Conservation (phyloP, 23 red algal species). For the Pyropia yezoensis region DNA sequence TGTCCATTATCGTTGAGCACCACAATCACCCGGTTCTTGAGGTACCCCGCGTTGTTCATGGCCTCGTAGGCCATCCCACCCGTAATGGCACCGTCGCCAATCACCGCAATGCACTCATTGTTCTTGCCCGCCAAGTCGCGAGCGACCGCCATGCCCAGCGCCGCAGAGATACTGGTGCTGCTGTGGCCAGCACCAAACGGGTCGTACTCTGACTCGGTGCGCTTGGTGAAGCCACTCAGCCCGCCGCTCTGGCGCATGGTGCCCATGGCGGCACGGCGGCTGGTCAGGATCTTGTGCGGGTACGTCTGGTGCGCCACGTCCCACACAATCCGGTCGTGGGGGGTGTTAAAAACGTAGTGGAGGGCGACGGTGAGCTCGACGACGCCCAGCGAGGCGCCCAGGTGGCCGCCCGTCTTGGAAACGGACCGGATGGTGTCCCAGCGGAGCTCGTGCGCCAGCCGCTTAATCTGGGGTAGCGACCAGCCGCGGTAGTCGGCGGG, state of each 20-base stretch:
- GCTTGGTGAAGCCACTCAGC: constrained; percentile 84
- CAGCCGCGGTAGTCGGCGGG: constrained; percentile 54
- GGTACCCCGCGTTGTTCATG: constrained; percentile 93
- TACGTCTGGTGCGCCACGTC: constrained; percentile 97
- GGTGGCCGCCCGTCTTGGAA: constrained; percentile 82
- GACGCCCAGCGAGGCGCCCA: constrained; percentile 90
- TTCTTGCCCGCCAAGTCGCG: constrained; percentile 69
- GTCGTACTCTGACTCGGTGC: constrained; percentile 83
- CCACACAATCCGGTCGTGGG: constrained; percentile 89
- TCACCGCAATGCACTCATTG: constrained; percentile 76
- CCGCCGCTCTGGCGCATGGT: constrained; percentile 88
- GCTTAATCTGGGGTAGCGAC: constrained; percentile 34
- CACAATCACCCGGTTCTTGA: constrained; percentile 91
- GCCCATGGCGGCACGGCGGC: constrained; percentile 70
- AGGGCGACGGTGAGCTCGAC: constrained; percentile 91
- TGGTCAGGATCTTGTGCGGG: constrained; percentile 99
- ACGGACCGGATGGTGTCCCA: constrained; percentile 81
- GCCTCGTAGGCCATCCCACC: constrained; percentile 98
- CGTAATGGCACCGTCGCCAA: constrained; percentile 95
- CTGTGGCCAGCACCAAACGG: constrained; percentile 92
- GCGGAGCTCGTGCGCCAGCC: constrained; percentile 82
- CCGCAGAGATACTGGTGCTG: constrained; percentile 80
- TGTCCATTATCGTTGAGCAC: constrained; percentile 97
- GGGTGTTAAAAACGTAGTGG: constrained; percentile 96
- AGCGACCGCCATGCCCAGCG: constrained; percentile 84